Percentiles rank a stretch among this genome's conserved stretches.
phyloP scores from a whole-genome alignment of 2,329 filamentous ascomycete genomes.

The Talaromyces islandicus region DNA sequence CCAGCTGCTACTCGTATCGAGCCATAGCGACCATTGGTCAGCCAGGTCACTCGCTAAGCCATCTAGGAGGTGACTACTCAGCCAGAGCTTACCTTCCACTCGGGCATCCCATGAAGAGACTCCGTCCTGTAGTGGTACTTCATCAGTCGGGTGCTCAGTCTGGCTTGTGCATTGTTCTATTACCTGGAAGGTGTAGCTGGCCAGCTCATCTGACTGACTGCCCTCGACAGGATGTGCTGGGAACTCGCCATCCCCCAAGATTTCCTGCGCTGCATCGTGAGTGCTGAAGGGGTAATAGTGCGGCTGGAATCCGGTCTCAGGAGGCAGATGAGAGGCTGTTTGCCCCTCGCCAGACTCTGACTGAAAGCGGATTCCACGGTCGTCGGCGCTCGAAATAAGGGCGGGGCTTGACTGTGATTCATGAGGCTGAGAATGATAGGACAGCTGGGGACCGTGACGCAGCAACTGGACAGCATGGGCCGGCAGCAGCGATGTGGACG shows the following conservation, averaged over 20 bases:
- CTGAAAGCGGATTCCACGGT: constrained; percentile 5
- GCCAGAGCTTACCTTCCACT: constrained; percentile 11
- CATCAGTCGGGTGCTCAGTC: background rate
- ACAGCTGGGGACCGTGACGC: background rate
- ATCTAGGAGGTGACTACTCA: background rate
- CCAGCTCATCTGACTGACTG: background rate
- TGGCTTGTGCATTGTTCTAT: background rate
- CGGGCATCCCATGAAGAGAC: constrained; percentile 7
- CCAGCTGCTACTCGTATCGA: constrained; percentile 1
- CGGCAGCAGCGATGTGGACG: background rate
- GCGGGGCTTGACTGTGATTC: background rate
- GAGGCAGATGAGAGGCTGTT: background rate
- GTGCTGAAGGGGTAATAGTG: background rate
- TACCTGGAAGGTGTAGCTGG: background rate
- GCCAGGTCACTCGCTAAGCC: constrained; percentile 8
- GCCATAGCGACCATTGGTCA: constrained; percentile 9
- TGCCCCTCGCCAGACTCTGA: background rate
- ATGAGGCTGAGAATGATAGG: background rate
- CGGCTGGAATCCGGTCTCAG: background rate
- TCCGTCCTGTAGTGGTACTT: background rate
- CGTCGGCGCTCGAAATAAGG: background rate
- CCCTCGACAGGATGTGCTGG: background rate
- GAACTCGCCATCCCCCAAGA: background rate
- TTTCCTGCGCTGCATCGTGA: background rate
- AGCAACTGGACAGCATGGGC: background rate